Percentiles rank a stretch among this genome's conserved stretches.
These are phyloP conservation scores for Dendrostoma leiphaemia DNA, from an alignment of 2,329 filamentous ascomycete genomes.

Conservation along the genomic window DNA sequence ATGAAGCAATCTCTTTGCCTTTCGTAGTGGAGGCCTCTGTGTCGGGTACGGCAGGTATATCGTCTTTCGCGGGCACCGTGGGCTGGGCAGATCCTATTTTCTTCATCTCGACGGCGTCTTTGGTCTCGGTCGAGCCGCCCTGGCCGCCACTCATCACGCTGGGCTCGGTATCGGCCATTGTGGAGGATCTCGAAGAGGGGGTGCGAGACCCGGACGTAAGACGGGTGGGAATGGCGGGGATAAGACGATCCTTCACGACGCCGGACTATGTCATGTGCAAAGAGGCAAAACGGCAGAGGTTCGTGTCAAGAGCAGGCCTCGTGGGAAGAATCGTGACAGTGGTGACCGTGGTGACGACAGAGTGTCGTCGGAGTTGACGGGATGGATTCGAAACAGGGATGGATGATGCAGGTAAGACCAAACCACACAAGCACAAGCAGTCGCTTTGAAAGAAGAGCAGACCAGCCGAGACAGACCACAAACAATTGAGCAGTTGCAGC, in stretches of 20 bases:
- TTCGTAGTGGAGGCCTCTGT: slow-evolving; percentile 24
- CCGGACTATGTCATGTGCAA: slow-evolving; percentile 14
- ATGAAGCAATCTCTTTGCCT: slow-evolving; percentile 26
- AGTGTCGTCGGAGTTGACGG: slow-evolving; percentile 12
- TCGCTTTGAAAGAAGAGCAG: background rate
- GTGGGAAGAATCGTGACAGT: background rate
- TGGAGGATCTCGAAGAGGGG: slow-evolving; percentile 1
- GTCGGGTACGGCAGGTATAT: slow-evolving; percentile 8
- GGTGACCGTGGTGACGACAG: background rate
- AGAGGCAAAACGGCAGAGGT: background rate
- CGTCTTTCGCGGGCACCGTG: slow-evolving; percentile 18
- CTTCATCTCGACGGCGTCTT: slow-evolving; percentile 19
- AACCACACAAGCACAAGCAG: slow-evolving; percentile 1
- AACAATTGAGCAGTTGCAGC: background rate
- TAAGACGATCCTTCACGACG: background rate
- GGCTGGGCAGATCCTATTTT: slow-evolving; percentile 14
- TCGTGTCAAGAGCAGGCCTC: background rate
- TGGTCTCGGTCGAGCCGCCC: slow-evolving; percentile 9
- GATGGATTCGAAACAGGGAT: slow-evolving; percentile 13
- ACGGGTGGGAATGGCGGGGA: slow-evolving; percentile 6
- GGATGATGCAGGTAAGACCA: background rate
- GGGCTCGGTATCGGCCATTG: slow-evolving; percentile 18
- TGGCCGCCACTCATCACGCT: slow-evolving; percentile 12
- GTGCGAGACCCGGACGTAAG: background rate
- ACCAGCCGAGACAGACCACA: background rate